Evolutionary conservation across 169 alveolate genomes (phyloP), one percentile per base, ranked within the genome.

Genomic region (Fabrea salina): DNA sequence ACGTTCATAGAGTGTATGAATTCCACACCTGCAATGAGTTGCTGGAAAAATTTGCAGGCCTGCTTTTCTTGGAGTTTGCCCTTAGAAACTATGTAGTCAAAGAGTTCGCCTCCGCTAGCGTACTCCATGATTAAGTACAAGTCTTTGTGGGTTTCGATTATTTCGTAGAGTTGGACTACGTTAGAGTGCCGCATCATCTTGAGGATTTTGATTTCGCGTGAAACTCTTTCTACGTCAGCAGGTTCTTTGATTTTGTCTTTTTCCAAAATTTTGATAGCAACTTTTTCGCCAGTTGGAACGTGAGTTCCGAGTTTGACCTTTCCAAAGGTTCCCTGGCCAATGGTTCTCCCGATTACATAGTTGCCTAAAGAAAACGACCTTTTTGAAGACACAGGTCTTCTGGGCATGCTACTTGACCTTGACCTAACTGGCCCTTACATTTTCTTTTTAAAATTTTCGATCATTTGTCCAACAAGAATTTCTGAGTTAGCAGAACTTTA

Each of bases 321-420:
- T 0, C 95, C 97, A 79, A 93, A 93, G 5, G 97, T 92, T 7
- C 97, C 97, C 74, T 93, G 94, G 16, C 97, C 97, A 40, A 93
- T 70, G 16, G 92, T 85, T 79, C 88, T 74, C 5, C 84, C 88
- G 64, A 53, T 37, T 13, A 53, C 7, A 41, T 53, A 53, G n/a
- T n/a, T n/a, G n/a, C n/a, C n/a, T n/a, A n/a, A n/a, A n/a, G n/a
- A n/a, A n/a, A n/a, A n/a, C n/a, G n/a, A n/a, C n/a, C n/a, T n/a
- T n/a, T n/a, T n/a, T n/a, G n/a, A n/a, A n/a, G n/a, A n/a, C n/a
- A n/a, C n/a, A n/a, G n/a, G n/a, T n/a, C n/a, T n/a, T n/a, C n/a
- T n/a, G n/a, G n/a, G n/a, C n/a, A n/a, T n/a, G n/a, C n/a, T n/a
- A n/a, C n/a, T n/a, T n/a, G n/a, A n/a, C n/a, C n/a, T n/a, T n/a